Conservation (phyloP, 106 monocot genomes). For the Apostasia ramifera region DNA sequence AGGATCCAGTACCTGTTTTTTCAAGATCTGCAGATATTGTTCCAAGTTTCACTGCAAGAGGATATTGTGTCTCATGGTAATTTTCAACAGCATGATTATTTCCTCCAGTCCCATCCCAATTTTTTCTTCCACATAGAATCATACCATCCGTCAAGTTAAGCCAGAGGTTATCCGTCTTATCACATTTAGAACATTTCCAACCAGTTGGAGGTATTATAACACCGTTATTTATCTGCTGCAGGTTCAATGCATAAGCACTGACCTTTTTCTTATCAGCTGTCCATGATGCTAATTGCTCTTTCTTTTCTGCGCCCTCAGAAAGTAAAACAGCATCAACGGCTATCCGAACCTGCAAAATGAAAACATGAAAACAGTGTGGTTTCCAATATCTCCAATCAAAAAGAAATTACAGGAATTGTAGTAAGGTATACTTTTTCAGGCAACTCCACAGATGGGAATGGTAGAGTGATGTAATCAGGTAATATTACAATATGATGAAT, state of each 20-base stretch:
- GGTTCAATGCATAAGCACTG: constrained; percentile 71
- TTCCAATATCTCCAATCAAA: neutral
- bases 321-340: constrained; percentile 79
- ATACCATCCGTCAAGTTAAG: constrained; percentile 96
- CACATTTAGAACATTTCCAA: constrained; percentile 94
- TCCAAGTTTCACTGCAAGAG: constrained; percentile 97
- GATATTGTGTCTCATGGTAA: constrained; percentile 72
- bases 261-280: constrained; percentile 79
- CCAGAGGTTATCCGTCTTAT: constrained; percentile 94
- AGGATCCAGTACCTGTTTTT: constrained; percentile 60
- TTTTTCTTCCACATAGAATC: constrained; percentile 85
- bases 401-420: neutral
- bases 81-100: constrained; percentile 94
- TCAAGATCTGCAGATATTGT: constrained; percentile 90
- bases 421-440: constrained; percentile 74
- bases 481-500: constrained; percentile 61
- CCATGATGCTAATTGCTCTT: constrained; percentile 88
- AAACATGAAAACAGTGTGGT: neutral
- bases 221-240: constrained; percentile 73
- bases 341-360: constrained; percentile 64
- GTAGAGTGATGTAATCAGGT: constrained; percentile 75
- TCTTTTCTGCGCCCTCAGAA: constrained; percentile 77
- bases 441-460: constrained; percentile 86
- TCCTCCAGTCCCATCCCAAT: constrained; percentile 96
- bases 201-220: constrained; percentile 79